Evolutionary conservation across 1,139 yeast species (phyloP), one percentile per base, ranked within the genome.

Genomic region (Yamadazyma siamensis): DNA sequence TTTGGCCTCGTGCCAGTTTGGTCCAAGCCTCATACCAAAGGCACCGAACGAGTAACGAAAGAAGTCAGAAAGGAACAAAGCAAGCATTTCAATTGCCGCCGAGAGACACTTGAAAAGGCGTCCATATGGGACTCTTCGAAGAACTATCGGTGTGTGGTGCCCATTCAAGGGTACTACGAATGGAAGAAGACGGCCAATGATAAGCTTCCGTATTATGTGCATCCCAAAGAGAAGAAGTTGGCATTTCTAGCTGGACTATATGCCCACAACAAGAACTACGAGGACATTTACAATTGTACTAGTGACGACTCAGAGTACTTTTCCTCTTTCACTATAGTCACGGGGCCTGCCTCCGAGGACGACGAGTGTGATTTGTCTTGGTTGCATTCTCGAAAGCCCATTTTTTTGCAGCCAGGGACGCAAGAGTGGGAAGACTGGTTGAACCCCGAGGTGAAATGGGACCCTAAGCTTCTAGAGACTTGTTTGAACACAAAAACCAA

Each of bases 91-190:
- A 83, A 83, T 54, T 85, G 91, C 15, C 57, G 87, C 24, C 56
- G 58, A 29, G 94, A 83, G 40, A 65, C 77, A 2, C 45, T 83
- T 8, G 55, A 56, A 0, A 59, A 61, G 18, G 54, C 54, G 1
- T 58, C 64, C 23, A 54, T 77, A 18, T 82, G 89, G 88, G 63
- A 57, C 15, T 45, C 71, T 9, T 52, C 61, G 6, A 51, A 65
- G 18, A 55, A 57, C 12, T 46, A 54, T 12, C 52, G 86, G 23
- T 88, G 96, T 50, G 79, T 80, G 1, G 75, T 87, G 0, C 89
- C 95, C 0, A 71, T 84, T 24, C 75, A 75, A 46, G 96, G 96
- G 0, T 89, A 88, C 53, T 88, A 75, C 49, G 97, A 88, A 54
- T 88, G 96, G 96, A 54, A 47, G 18, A 61, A 61, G 29, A 43